Conservation (phyloP, 23 red algal species). For the Cyanidioschyzon merolae region DNA sequence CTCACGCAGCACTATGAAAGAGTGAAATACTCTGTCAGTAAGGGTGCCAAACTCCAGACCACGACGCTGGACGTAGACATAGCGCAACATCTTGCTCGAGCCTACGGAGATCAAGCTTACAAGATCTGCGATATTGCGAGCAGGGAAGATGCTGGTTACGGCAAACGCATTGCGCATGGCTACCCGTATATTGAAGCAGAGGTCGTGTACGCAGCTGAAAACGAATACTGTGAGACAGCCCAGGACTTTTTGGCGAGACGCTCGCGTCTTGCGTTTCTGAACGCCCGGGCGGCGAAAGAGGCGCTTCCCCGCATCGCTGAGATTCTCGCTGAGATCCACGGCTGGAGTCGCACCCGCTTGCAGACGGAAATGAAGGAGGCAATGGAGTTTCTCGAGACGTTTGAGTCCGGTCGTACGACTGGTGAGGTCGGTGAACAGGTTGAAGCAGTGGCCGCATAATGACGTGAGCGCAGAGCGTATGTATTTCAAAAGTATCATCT, state of each 20-base stretch:
- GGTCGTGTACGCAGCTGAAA: constrained; percentile 55
- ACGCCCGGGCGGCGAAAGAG: constrained; percentile 47
- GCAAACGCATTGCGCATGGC: constrained; percentile 44
- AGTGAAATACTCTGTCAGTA: constrained; percentile 26
- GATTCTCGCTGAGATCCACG: constrained; percentile 46
- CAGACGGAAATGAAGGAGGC: constrained; percentile 26
- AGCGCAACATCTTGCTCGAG: constrained; percentile 62
- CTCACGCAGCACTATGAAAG: constrained; percentile 62
- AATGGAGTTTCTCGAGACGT: constrained; percentile 16
- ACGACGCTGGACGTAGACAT: constrained; percentile 52
- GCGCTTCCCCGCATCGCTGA: constrained; percentile 54
- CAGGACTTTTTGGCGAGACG: constrained; percentile 80
- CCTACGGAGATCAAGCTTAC: constrained; percentile 95
- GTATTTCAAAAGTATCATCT: too few relatives aligned
- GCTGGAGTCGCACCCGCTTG: constrained; percentile 41
- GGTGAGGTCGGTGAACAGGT: constrained; percentile 16
- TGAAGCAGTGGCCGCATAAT: neutral
- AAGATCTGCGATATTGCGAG: constrained; percentile 73
- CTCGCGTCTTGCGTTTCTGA: constrained; percentile 64
- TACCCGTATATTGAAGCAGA: constrained; percentile 79
- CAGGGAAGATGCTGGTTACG: constrained; percentile 32
- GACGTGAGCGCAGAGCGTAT: neutral
- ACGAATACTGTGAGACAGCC: constrained; percentile 79
- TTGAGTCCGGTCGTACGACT: constrained; percentile 15
- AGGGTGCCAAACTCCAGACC: constrained; percentile 25